These are phyloP conservation scores for Penicillium paxilli DNA, from an alignment of 495 filamentous ascomycete species.

Conservation along the genomic window DNA sequence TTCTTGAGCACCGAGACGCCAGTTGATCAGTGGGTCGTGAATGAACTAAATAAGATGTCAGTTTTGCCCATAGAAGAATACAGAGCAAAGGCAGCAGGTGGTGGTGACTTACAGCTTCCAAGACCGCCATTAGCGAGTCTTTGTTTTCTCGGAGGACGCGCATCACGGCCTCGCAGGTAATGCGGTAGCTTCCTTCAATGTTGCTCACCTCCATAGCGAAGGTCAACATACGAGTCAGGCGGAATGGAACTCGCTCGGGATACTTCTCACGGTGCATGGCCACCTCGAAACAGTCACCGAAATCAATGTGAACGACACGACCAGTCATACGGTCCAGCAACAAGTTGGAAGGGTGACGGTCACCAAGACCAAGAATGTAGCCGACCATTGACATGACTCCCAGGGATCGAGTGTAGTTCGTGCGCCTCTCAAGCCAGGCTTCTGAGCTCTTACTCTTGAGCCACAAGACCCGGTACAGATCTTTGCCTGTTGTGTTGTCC, in stretches of 20 bases:
- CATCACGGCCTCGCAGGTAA: conserved; percentile 98
- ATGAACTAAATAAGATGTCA: conserved; percentile 66
- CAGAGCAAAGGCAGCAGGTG: neutral
- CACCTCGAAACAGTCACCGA: conserved; percentile 98
- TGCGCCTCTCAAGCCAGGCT: conserved; percentile 93
- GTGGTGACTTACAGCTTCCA: conserved; percentile 80
- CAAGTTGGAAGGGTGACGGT: conserved; percentile 94
- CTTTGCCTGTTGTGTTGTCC: conserved; percentile 98
- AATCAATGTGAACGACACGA: conserved; percentile 97
- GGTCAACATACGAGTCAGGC: conserved; percentile 95
- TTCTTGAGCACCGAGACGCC: conserved; percentile 86
- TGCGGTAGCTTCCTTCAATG: conserved; percentile 96
- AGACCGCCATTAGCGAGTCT: conserved; percentile 95
- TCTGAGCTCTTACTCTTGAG: conserved; percentile 98
- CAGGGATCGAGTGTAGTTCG: conserved; percentile 95
- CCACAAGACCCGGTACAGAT: conserved; percentile 97
- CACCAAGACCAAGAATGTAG: conserved; percentile 94
- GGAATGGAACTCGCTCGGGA: conserved; percentile 95
- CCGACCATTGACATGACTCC: conserved; percentile 99
- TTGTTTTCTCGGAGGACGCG: conserved; percentile 94
- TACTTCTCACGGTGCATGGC: conserved; percentile 99
- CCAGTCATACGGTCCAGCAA: conserved; percentile 95
- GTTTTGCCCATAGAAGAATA: neutral
- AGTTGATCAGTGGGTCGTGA: conserved; percentile 95
- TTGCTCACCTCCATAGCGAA: conserved; percentile 99